Evolutionary conservation across 371 early-diverging fungal genomes (phyloP), one percentile per base, ranked within the genome.

Genomic region (Mortierella sp.): DNA sequence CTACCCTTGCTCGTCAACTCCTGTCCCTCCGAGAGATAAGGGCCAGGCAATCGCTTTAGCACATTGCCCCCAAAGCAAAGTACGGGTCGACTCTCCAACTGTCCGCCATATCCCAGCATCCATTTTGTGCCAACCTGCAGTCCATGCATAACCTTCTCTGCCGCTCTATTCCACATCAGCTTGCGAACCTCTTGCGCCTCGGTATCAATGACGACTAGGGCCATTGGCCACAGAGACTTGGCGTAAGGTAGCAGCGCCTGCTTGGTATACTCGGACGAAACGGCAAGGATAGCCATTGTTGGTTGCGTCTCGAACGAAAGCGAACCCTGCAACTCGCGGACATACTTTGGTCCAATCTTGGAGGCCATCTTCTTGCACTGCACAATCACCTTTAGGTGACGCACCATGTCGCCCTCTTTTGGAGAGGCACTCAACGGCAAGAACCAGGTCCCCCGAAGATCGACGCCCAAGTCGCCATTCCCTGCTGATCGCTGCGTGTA

Each of bases 391-490:
- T 86, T 86, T 27, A 86, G 77, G 43, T 86, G 86, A 0, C 86
- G 82, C 6, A 86, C 86, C 54, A 56, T 58, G n/a, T 86, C 86
- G 2, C 82, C 86, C 5, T 70, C 79, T 41, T 71, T 38, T 4
- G 86, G 80, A 10, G 82, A 76, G 0, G 79, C 75, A 12, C 82
- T 82, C 35, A 82, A 32, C 2, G 86, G 86, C 29, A 86, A 68
- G 55, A 86, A 86, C 86, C 86, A 86, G 1, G 82, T 86, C 41
- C 86, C 86, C 3, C 86, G 79, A 3, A 86, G 86, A 77, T 86
- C 86, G 55, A 86, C 77, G 4, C 86, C 86, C 38, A 68, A n/a
- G 32, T 86, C 86, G 16, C 65, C 58, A 48, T 77, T 76, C 12
- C 86, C 86, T 29, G 86, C 86, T 32, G 82, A 79, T 12, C 82